Conservation (phyloP, 805 yeast species). For the Metschnikowia henanensis region DNA sequence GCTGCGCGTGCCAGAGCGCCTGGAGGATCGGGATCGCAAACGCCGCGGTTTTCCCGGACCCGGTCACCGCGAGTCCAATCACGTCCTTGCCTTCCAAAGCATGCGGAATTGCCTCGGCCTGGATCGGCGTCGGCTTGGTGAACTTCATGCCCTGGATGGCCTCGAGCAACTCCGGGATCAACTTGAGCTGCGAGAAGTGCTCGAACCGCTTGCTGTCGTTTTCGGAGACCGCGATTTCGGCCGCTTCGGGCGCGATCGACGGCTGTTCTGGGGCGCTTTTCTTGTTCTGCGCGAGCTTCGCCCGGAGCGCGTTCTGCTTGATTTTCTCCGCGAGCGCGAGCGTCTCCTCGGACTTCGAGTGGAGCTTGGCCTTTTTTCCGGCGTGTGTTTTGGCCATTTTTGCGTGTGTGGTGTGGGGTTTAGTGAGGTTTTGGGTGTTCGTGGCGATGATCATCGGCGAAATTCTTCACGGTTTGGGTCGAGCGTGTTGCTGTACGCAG, state of each 20-base stretch:
- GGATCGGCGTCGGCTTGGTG: conserved; percentile 90
- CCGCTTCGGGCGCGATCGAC: conserved; percentile 12
- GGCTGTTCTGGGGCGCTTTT: conserved; percentile 12
- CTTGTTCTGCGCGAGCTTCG: conserved; percentile 19
- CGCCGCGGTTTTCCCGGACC: conserved; percentile 98
- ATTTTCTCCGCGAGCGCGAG: conserved; percentile 59
- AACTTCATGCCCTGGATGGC: conserved; percentile 76
- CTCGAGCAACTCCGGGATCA: conserved; percentile 77
- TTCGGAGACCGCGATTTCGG: conserved; percentile 20
- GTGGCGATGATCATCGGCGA: conserved; percentile 15
- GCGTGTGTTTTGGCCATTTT: conserved; percentile 7
- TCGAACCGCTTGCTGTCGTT: conserved; percentile 23
- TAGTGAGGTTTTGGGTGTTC: not conserved
- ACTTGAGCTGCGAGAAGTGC: conserved; percentile 56
- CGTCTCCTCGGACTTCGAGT: conserved; percentile 28
- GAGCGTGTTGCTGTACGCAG: too few species aligned
- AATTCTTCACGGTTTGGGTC: too few species aligned
- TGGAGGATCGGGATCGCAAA: conserved; percentile 95
- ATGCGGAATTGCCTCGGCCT: conserved; percentile 85
- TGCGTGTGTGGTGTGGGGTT: not conserved
- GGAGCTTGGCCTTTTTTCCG: conserved; percentile 16
- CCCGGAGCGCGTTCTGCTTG: conserved; percentile 32
- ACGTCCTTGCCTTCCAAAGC: conserved; percentile 90
- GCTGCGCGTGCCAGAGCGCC: conserved; percentile 84
- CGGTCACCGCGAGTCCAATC: conserved; percentile 96